A percentile compares a stretch with the other conserved stretches of the same genome.
Evolutionary conservation across 2,329 filamentous ascomycete species (phyloP).

Genomic region (Byssothecium circinans): DNA sequence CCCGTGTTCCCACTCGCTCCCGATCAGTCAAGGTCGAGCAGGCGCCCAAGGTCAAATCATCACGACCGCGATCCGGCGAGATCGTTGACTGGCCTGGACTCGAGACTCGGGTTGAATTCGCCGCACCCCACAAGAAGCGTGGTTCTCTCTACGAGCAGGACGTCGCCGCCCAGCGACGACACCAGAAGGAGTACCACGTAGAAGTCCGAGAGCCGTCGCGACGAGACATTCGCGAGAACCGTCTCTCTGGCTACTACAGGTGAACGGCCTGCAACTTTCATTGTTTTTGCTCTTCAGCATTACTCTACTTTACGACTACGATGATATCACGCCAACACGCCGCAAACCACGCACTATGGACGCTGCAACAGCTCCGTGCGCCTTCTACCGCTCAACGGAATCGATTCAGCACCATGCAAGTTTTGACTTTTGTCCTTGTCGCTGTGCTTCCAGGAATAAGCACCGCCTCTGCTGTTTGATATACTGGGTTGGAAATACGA

Average conservation of each 20-base stretch:
- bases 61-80: slow-evolving; percentile 38
- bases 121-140: slow-evolving; percentile 38
- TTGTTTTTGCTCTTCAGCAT: slow-evolving; percentile 8
- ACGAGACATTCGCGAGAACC: slow-evolving; percentile 41
- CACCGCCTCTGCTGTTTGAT: slow-evolving; percentile 29
- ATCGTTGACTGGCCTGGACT: slow-evolving; percentile 42
- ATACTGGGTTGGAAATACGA: slow-evolving; percentile 18
- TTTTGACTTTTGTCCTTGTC: slow-evolving; percentile 25
- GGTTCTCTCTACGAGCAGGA: slow-evolving; percentile 48
- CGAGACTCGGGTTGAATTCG: slow-evolving; percentile 36
- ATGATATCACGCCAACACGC: slow-evolving; percentile 3
- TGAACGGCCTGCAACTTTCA: slow-evolving; percentile 25
- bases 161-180: slow-evolving; percentile 37
- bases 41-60: slow-evolving; percentile 26
- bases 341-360: slow-evolving; percentile 12
- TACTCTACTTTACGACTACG: not conserved
- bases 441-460: slow-evolving; percentile 27
- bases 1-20: slow-evolving; percentile 36
- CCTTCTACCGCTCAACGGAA: slow-evolving; percentile 17
- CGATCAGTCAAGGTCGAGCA: slow-evolving; percentile 40
- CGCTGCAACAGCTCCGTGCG: slow-evolving; percentile 25
- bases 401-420: slow-evolving; percentile 24
- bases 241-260: slow-evolving; percentile 44
- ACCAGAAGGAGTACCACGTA: slow-evolving; percentile 43
- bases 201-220: slow-evolving; percentile 46